Percentiles rank a stretch among this genome's conserved stretches.
These are phyloP conservation scores for Salvia hispanica DNA, from an alignment of 257 asterid species.

Conservation along the genomic window DNA sequence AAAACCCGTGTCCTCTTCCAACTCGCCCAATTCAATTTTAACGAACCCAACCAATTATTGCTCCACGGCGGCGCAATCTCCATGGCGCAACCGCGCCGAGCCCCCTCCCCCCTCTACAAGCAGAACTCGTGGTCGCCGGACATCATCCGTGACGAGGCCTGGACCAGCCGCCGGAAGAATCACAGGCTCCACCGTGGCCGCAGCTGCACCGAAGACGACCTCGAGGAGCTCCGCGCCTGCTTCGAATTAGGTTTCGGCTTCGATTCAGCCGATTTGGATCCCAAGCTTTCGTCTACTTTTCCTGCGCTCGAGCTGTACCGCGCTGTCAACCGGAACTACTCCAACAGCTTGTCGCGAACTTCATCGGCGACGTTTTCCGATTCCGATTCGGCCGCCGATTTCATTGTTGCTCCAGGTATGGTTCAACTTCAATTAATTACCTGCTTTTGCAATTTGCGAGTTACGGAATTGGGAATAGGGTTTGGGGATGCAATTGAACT, in stretches of 20 bases:
- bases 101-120: constrained; percentile 37
- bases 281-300: constrained; percentile 47
- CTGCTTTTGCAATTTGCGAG: background rate
- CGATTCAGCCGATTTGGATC: constrained; percentile 55
- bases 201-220: constrained; percentile 56
- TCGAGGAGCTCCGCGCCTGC: constrained; percentile 71
- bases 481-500: background rate
- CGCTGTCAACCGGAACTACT: constrained; percentile 42
- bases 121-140: constrained; percentile 63
- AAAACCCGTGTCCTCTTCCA: constrained; percentile 20
- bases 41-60: background rate
- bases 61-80: constrained; percentile 29
- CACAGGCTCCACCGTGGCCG: constrained; percentile 38
- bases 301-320: constrained; percentile 62
- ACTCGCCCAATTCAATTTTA: background rate
- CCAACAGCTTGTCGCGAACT: constrained; percentile 38
- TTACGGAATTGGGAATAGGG: background rate
- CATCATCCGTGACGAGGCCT: constrained; percentile 53
- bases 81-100: constrained; percentile 37
- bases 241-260: constrained; percentile 63
- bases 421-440: background rate
- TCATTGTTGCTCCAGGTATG: constrained; percentile 39
- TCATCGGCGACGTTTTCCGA: constrained; percentile 47
- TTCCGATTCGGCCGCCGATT: constrained; percentile 30
- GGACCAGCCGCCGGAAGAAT: constrained; percentile 47